Base-by-base conservation (phyloP, 1,284 basidiomycete genomes). In the Fomitopsis betulina region DNA sequence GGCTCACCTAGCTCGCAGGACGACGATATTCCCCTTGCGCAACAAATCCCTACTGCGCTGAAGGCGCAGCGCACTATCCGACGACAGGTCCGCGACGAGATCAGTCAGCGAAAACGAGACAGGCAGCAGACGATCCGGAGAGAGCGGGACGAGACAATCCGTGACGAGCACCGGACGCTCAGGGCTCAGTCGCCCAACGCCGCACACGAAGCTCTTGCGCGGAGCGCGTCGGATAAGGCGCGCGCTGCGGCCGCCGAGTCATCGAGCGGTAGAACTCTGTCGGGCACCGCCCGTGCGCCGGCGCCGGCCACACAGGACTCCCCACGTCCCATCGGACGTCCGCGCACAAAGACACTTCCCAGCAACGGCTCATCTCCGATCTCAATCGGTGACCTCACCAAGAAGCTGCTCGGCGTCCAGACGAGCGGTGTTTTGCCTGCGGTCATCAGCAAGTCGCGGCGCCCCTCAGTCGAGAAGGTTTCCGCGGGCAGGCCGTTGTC, bases 21-120 rank as follows among this genome's bases (percentile, higher is more conserved):
- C 57, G 88, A 93, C 67, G 85, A 93, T 64, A 76, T 91, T 2
- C 91, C 91, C 0, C 78, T 94, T 15, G 91, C 89, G 2, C 84
- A 84, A 61, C 79, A 85, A 33, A 90, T 93, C 51, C 91, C 91
- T 9, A 85, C 82, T 0, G 91, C 91, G 3, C 72, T 94, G 58
- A 81, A 76, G 6, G 91, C 90, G 13, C 91, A 94, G 67, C 83
- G 83, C 63, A 86, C 87, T 2, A 90, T 94, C 56, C 81, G 89
- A 19, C 76, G 78, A 51, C 82, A 91, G 68, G 83, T 89, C 25
- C 78, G 79, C 52, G 83, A 87, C 61, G 88, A 91, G 73, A 77
- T 85, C 52, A 82, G 85, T 37, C 77, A 80, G 63, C 76, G 83
- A 51, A 76, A 79, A 62, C 71, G 77, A 32, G 83, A 86, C 56